phyloP scores from a whole-genome alignment of 371 early-diverging fungal genomes.

The Syncephalastrum contaminatum region DNA sequence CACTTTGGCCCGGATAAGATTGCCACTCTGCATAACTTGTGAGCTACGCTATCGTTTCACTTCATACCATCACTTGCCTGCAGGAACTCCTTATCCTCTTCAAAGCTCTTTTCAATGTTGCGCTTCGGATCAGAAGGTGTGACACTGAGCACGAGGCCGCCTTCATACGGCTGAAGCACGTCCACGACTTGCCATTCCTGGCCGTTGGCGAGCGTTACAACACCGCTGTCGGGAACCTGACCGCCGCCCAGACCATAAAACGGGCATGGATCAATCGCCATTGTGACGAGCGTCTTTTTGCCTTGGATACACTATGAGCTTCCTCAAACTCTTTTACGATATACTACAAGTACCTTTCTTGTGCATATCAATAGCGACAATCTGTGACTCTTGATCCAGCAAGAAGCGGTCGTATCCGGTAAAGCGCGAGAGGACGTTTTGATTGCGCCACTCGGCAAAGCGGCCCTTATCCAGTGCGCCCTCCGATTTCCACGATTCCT shows the following conservation, averaged over 20 bases:
- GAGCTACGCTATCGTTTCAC: conserved; percentile 14
- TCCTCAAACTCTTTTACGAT: background rate
- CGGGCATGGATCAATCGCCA: conserved; percentile 71
- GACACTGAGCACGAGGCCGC: conserved; percentile 38
- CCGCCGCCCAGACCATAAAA: conserved; percentile 80
- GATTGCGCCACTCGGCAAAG: conserved; percentile 38
- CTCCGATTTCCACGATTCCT: conserved; percentile 58
- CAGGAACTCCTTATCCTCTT: conserved; percentile 43
- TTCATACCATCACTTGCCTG: conserved; percentile 18
- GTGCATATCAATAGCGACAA: conserved; percentile 46
- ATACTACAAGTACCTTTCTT: conserved; percentile 28
- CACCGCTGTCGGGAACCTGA: conserved; percentile 68
- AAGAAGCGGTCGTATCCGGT: conserved; percentile 52
- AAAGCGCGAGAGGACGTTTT: conserved; percentile 50
- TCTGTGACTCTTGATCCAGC: conserved; percentile 49
- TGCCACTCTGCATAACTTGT: conserved; percentile 23
- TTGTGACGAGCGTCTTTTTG: conserved; percentile 31
- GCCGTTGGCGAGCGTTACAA: conserved; percentile 44
- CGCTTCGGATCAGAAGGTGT: conserved; percentile 10
- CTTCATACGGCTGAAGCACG: conserved; percentile 60
- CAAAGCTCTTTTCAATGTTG: conserved; percentile 14
- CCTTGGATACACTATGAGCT: conserved; percentile 1
- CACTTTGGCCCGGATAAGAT: conserved; percentile 45
- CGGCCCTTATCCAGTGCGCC: conserved; percentile 25
- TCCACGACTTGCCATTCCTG: conserved; percentile 49